These are phyloP conservation scores for Ambispora gerdemannii DNA, from an alignment of 192 early-diverging fungal genomes.

Conservation along the genomic window DNA sequence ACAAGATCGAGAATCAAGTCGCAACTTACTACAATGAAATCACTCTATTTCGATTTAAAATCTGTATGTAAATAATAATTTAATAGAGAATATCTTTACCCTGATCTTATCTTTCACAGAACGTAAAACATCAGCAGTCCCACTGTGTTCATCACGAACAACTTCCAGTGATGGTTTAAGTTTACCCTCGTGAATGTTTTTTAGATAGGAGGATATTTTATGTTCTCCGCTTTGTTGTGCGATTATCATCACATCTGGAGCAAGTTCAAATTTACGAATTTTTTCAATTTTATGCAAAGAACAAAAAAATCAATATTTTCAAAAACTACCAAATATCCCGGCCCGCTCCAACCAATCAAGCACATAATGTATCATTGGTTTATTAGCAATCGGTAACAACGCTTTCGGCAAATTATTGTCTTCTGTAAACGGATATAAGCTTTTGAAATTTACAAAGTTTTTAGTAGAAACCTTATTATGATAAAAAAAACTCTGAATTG, in stretches of 20 bases:
- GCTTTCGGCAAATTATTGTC: constrained; percentile 88
- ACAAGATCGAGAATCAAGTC: constrained; percentile 86
- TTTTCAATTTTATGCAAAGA: too few relatives aligned
- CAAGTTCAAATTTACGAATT: too few relatives aligned
- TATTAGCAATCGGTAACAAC: constrained; percentile 88
- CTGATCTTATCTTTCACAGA: constrained; percentile 79
- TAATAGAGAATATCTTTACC: constrained; percentile 37
- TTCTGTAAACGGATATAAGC: constrained; percentile 75
- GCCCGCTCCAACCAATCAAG: constrained; percentile 93
- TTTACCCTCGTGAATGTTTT: constrained; percentile 61
- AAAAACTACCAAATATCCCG: constrained; percentile 59
- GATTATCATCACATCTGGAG: constrained; percentile 73
- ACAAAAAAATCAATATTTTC: too few relatives aligned
- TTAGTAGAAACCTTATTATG: neutral
- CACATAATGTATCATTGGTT: constrained; percentile 92
- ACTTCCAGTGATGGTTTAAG: constrained; percentile 63
- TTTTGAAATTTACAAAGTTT: constrained; percentile 17
- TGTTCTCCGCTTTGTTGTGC: constrained; percentile 62
- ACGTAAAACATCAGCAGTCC: constrained; percentile 83
- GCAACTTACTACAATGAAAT: constrained; percentile 90
- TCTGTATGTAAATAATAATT: neutral
- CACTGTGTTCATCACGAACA: constrained; percentile 57
- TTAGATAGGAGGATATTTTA: constrained; percentile 64
- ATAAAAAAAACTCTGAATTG: neutral
- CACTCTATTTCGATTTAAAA: constrained; percentile 46